phyloP scores from a whole-genome alignment of 2,329 filamentous ascomycete genomes.

The Ascomycota sp. region DNA sequence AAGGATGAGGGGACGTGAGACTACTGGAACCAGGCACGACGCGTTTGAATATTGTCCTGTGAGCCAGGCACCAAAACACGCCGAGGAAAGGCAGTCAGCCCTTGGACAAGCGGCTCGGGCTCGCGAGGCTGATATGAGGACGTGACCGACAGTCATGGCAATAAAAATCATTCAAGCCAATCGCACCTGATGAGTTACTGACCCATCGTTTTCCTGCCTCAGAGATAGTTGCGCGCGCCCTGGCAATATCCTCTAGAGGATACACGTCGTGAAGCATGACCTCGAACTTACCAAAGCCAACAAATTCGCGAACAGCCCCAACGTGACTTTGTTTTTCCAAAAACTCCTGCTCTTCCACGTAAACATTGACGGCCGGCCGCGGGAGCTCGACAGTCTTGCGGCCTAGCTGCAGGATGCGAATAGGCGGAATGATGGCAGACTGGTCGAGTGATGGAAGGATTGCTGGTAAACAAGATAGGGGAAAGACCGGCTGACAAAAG shows the following conservation, averaged over 20 bases:
- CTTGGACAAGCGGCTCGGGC: no score
- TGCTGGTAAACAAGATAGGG: no score
- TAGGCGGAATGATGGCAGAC: constrained; percentile 54
- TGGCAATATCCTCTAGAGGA: constrained; percentile 47
- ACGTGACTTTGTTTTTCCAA: constrained; percentile 47
- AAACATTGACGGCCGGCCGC: constrained; percentile 54
- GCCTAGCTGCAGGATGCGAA: constrained; percentile 33
- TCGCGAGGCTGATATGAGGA: no score
- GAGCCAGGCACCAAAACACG: no score
- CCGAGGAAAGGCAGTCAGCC: no score
- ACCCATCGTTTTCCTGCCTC: constrained; percentile 64
- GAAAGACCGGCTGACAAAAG: background rate
- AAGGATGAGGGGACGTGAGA: no score
- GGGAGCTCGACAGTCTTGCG: constrained; percentile 61
- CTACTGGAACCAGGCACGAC: no score
- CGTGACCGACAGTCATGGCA: no score
- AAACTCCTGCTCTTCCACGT: constrained; percentile 49
- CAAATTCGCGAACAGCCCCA: constrained; percentile 54
- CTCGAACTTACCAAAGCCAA: constrained; percentile 48
- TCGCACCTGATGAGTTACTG: constrained; percentile 58
- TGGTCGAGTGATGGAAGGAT: constrained; percentile 5
- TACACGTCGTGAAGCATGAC: constrained; percentile 61
- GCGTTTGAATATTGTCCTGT: no score
- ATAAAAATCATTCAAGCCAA: constrained; percentile 6
- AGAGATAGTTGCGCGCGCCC: constrained; percentile 61